Conservation (phyloP, 2,329 filamentous ascomycete species). For the Kalaharituber pfeilii region DNA sequence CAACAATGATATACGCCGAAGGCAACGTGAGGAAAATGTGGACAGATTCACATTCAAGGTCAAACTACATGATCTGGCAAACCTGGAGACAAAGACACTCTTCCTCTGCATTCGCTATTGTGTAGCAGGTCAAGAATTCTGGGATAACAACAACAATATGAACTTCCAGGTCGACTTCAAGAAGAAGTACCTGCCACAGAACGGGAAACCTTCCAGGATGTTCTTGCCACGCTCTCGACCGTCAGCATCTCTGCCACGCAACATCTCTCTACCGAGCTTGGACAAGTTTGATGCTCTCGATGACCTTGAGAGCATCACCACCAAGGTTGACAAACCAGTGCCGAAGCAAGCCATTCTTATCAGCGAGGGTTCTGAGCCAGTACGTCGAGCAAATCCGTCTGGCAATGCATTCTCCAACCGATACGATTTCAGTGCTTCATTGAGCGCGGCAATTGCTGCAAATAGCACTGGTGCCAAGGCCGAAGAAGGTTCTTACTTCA, state of each 20-base stretch:
- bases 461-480: slow-evolving; percentile 37
- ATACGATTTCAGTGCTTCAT: slow-evolving; percentile 90
- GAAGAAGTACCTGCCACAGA: slow-evolving; percentile 46
- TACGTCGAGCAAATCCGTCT: slow-evolving; percentile 28
- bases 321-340: not conserved
- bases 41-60: slow-evolving; percentile 92
- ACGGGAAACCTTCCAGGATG: slow-evolving; percentile 25
- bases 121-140: slow-evolving; percentile 69
- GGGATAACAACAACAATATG: slow-evolving; percentile 77
- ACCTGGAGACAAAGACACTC: slow-evolving; percentile 81
- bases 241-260: slow-evolving; percentile 29
- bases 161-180: slow-evolving; percentile 93
- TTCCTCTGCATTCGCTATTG: slow-evolving; percentile 81
- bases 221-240: slow-evolving; percentile 21
- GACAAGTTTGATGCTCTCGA: slow-evolving; percentile 9
- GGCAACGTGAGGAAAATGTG: slow-evolving; percentile 46
- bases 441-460: slow-evolving; percentile 62
- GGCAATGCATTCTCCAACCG: slow-evolving; percentile 73
- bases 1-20: slow-evolving; percentile 56
- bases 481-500: slow-evolving; percentile 16
- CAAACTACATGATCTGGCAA: slow-evolving; percentile 75
- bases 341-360: slow-evolving; percentile 7
- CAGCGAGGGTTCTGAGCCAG: slow-evolving; percentile 13
- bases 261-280: slow-evolving; percentile 11
- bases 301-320: not conserved